Evolutionary conservation across 2,329 filamentous ascomycete genomes (phyloP), one percentile per base, ranked within the genome.

Genomic region (Stagonosporopsis vannaccii): DNA sequence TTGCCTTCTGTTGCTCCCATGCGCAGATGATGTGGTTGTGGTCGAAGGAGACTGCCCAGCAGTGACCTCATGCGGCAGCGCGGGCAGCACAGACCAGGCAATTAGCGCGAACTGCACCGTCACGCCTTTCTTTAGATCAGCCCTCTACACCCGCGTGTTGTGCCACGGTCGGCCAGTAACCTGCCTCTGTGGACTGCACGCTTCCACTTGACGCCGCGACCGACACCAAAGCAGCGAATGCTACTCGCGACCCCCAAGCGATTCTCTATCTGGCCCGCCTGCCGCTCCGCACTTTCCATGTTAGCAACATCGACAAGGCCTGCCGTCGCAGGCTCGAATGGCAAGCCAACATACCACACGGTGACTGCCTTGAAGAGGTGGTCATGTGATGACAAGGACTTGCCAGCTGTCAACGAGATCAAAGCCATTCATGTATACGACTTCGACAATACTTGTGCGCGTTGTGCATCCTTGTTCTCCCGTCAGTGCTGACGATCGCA

Each of bases 371-470:
- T 97, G 60, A 89, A 88, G 75, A 83, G 93, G 65, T 97, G 93
- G 93, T 96, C 91, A 36, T 87, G 92, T 65, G 80, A 88, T 58
- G 87, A 87, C 70, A 89, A 86, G 71, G 84, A 88, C 58, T 81
- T 95, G 30, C 91, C 92, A 85, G 84, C 85, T 28, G 82, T 87
- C 11, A 82, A 89, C 37, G 81, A 86, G 51, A 89, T 98, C 77
- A 91, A 86, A 73, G 80, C 87, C 8, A 87, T 99, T 48, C 94
- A 98, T 73, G 85, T 99, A 65, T 98, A 98, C 79, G 95, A 99
- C 76, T 99, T 98, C 76, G 95, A 99, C 78, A 98, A 99, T 72
- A 98, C 94, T 33, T 80, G 91, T 94, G 80, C 74, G 88, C 60
- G 33, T 41, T 33, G 36, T 48, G 37, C 44, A 60, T 47, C 45